These are phyloP conservation scores for Cryptomeria japonica DNA, from an alignment of 75 land plant species.

Conservation along the genomic window DNA sequence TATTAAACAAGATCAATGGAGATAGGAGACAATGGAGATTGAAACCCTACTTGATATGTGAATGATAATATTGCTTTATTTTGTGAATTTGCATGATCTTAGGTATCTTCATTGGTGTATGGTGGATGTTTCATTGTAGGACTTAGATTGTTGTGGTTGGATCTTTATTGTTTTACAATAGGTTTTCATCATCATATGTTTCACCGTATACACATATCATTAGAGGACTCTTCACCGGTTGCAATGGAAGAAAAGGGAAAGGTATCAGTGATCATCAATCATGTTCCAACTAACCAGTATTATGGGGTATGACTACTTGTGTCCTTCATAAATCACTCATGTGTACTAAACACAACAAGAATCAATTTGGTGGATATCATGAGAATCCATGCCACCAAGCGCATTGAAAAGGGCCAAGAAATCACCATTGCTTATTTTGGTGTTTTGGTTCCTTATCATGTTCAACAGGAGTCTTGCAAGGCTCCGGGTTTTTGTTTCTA, in stretches of 20 bases:
- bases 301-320: not conserved
- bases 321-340: constrained; percentile 14
- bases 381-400: not conserved
- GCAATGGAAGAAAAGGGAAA: too few species aligned
- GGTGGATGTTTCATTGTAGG: too few species aligned
- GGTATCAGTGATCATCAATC: not conserved
- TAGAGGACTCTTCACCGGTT: not conserved
- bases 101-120: too few species aligned
- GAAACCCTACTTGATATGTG: too few species aligned
- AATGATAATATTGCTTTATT: too few species aligned
- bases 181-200: too few species aligned
- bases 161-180: too few species aligned
- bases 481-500: not conserved
- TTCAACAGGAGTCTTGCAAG: not conserved
- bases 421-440: constrained; percentile 11
- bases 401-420: constrained; percentile 1
- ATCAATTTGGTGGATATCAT: not conserved
- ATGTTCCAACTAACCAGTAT: not conserved
- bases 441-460: not conserved
- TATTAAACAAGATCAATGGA: too few species aligned
- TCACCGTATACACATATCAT: too few species aligned
- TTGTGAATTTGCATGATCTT: too few species aligned
- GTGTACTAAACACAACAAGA: not conserved
- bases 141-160: too few species aligned
- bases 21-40: too few species aligned